Conservation (phyloP, 345 rosid species). For the Rhodomyrtus tomentosa region DNA sequence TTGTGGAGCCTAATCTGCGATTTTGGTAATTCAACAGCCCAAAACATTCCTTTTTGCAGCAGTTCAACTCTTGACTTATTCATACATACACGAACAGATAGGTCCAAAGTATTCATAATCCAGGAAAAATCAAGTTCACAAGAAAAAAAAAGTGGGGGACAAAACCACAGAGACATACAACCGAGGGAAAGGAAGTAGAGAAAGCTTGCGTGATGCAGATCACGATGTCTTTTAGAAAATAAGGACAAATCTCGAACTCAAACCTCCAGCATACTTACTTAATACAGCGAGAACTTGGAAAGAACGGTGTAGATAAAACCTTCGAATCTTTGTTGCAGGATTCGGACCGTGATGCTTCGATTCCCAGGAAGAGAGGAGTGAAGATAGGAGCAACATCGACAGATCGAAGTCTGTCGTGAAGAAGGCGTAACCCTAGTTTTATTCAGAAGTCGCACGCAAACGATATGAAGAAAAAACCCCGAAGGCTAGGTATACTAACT, state of each 20-base stretch:
- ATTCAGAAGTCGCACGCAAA: neutral
- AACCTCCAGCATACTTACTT: neutral
- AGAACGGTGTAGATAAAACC: neutral
- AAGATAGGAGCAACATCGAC: neutral
- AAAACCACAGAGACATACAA: neutral
- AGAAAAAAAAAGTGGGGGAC: neutral
- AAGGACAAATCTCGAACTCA: neutral
- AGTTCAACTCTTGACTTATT: neutral
- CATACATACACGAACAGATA: neutral
- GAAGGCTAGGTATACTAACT: neutral
- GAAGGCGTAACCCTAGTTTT: neutral
- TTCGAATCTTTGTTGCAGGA: conserved; percentile 9
- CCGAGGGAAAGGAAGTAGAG: neutral
- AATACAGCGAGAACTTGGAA: neutral
- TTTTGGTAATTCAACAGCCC: neutral
- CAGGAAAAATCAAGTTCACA: neutral
- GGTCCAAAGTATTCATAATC: neutral
- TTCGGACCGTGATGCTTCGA: conserved; percentile 63
- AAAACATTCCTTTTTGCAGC: neutral
- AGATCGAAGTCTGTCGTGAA: neutral
- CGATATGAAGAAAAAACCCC: neutral
- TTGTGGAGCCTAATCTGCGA: neutral
- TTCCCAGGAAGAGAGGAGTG: conserved; percentile 27
- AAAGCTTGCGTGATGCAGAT: neutral
- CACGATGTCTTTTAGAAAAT: neutral